Conservation (phyloP, 2,329 filamentous ascomycete species). For the Alternaria sp. region DNA sequence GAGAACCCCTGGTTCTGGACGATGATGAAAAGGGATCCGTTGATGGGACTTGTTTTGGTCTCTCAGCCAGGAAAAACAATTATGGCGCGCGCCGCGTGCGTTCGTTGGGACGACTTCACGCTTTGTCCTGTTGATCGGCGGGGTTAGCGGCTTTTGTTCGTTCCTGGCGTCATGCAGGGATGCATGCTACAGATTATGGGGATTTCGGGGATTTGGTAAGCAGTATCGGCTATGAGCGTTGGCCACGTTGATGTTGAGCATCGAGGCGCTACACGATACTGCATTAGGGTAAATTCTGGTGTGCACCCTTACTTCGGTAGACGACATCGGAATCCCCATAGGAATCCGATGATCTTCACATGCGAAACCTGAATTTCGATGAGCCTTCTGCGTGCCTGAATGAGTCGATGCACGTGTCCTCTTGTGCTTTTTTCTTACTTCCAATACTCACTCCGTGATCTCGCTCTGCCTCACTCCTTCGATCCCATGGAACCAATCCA, state of each 20-base stretch:
- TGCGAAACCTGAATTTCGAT: background rate
- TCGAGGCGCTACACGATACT: background rate
- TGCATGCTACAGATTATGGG: background rate
- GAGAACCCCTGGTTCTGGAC: background rate
- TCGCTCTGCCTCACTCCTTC: background rate
- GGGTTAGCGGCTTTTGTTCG: background rate
- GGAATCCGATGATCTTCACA: background rate
- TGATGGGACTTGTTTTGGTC: slow-evolving; percentile 7
- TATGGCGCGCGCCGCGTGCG: background rate
- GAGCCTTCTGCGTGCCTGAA: background rate
- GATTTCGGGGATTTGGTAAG: slow-evolving; percentile 3
- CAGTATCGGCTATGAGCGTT: background rate
- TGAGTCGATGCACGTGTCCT: background rate
- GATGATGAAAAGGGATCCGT: background rate
- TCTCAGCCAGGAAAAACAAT: slow-evolving; percentile 2
- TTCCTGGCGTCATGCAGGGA: slow-evolving; percentile 4
- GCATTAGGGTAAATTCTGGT: background rate
- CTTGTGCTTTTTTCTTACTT: background rate
- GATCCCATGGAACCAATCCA: background rate
- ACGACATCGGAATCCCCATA: background rate
- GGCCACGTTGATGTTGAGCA: background rate
- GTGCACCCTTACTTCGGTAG: background rate
- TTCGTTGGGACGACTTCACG: slow-evolving; percentile 3
- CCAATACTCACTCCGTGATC: background rate
- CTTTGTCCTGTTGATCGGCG: background rate